Evolutionary conservation across 257 asterid species (phyloP).

Genomic region (Agastache rugosa): DNA sequence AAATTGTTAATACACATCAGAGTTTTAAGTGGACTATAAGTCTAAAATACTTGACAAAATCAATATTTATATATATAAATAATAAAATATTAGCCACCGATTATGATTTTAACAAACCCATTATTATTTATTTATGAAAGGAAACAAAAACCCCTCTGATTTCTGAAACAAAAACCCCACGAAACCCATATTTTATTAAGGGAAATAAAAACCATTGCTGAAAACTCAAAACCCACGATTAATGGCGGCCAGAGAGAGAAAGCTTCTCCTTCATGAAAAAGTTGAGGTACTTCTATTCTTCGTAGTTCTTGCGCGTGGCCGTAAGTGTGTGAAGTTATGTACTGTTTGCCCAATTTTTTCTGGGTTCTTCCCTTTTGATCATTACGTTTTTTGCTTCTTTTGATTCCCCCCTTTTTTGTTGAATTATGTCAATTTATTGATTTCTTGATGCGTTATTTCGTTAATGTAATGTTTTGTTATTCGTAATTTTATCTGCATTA

Average conservation of each 20-base stretch:
- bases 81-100: too few relatives aligned
- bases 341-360: background rate
- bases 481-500: slow-evolving; percentile 38
- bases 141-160: background rate
- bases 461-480: background rate
- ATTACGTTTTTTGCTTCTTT: background rate
- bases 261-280: slow-evolving; percentile 25
- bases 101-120: too few relatives aligned
- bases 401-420: slow-evolving; percentile 17
- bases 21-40: background rate
- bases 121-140: background rate
- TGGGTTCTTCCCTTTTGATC: background rate
- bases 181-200: background rate
- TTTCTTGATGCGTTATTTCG: background rate
- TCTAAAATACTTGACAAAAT: background rate
- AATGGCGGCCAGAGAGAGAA: slow-evolving; percentile 35
- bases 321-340: background rate
- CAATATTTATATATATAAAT: too few relatives aligned
- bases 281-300: slow-evolving; percentile 21
- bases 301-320: background rate
- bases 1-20: background rate
- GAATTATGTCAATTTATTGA: background rate
- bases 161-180: slow-evolving; percentile 14
- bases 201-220: slow-evolving; percentile 10
- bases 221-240: background rate